A percentile compares a stretch with the other conserved stretches of the same genome.
Evolutionary conservation across 345 rosid genomes (phyloP).

Genomic region (Turnera subulata): DNA sequence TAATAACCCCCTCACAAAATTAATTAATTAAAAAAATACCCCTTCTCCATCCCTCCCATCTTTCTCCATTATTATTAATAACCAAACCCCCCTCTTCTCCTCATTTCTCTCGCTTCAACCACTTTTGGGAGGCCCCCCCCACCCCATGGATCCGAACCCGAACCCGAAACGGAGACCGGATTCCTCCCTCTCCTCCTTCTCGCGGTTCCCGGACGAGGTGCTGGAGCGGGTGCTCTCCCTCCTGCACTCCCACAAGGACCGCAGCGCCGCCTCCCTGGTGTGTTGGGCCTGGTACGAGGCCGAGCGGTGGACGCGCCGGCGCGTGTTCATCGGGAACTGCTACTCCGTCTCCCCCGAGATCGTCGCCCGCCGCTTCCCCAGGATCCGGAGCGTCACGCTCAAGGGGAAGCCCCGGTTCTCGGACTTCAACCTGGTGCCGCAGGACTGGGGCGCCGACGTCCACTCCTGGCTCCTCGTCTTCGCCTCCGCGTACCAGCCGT

Average conservation of each 20-base stretch:
- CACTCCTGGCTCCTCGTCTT: slow-evolving; percentile 54
- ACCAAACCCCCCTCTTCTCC: background rate
- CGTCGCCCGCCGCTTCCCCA: slow-evolving; percentile 50
- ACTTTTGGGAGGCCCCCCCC: background rate
- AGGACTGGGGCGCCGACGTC: slow-evolving; percentile 75
- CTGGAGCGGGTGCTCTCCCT: slow-evolving; percentile 51
- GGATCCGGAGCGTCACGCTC: slow-evolving; percentile 47
- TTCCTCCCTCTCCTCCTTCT: slow-evolving; percentile 19
- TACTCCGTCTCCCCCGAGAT: slow-evolving; percentile 65
- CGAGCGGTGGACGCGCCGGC: slow-evolving; percentile 56
- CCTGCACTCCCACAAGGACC: slow-evolving; percentile 43
- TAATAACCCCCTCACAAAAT: background rate
- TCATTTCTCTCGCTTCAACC: background rate
- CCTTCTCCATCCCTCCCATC: background rate
- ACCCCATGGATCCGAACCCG: slow-evolving; percentile 21
- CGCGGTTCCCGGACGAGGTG: slow-evolving; percentile 58
- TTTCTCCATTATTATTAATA: background rate
- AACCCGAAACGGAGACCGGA: slow-evolving; percentile 31
- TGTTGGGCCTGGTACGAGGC: slow-evolving; percentile 65
- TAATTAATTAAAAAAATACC: background rate
- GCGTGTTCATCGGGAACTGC: slow-evolving; percentile 67
- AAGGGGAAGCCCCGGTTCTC: slow-evolving; percentile 92
- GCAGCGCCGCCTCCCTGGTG: slow-evolving; percentile 59
- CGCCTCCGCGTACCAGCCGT: slow-evolving; percentile 41
- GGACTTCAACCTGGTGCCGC: slow-evolving; percentile 84